Conservation (phyloP, 1,284 basidiomycete genomes). For the Rhodotorula sp. region DNA sequence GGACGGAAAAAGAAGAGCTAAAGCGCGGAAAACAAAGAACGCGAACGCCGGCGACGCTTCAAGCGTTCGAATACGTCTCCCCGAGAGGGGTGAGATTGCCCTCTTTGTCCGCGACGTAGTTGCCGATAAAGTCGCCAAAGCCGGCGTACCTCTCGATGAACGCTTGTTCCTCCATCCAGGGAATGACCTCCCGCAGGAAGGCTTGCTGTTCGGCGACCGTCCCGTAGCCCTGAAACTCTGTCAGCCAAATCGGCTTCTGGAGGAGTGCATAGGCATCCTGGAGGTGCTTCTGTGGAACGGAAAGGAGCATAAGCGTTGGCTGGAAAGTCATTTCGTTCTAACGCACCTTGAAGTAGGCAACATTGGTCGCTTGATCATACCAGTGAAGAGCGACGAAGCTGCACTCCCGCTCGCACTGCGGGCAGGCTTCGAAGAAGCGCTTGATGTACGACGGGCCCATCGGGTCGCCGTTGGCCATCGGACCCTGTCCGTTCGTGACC, state of each 20-base stretch:
- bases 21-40: not conserved
- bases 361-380: slow-evolving; percentile 14
- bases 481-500: slow-evolving; percentile 33
- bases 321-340: too few relatives aligned
- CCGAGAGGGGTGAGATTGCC: slow-evolving; percentile 17
- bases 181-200: slow-evolving; percentile 28
- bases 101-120: slow-evolving; percentile 19
- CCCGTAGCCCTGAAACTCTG: slow-evolving; percentile 13
- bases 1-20: not conserved
- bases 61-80: slow-evolving; percentile 8
- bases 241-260: slow-evolving; percentile 34
- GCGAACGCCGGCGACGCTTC: not conserved
- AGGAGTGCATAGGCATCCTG: slow-evolving; percentile 7
- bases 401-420: slow-evolving; percentile 11
- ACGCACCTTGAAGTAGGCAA: slow-evolving; percentile 2
- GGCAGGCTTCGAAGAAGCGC: slow-evolving; percentile 23
- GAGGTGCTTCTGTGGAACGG: not conserved
- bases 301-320: too few relatives aligned
- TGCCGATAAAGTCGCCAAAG: slow-evolving; percentile 32
- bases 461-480: not conserved
- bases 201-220: slow-evolving; percentile 15
- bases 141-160: slow-evolving; percentile 38
- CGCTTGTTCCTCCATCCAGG: slow-evolving; percentile 32
- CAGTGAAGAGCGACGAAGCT: slow-evolving; percentile 31
- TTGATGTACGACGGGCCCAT: slow-evolving; percentile 25